Conservation (phyloP, 177 flowering plant species). For the Vitis hybrid region DNA sequence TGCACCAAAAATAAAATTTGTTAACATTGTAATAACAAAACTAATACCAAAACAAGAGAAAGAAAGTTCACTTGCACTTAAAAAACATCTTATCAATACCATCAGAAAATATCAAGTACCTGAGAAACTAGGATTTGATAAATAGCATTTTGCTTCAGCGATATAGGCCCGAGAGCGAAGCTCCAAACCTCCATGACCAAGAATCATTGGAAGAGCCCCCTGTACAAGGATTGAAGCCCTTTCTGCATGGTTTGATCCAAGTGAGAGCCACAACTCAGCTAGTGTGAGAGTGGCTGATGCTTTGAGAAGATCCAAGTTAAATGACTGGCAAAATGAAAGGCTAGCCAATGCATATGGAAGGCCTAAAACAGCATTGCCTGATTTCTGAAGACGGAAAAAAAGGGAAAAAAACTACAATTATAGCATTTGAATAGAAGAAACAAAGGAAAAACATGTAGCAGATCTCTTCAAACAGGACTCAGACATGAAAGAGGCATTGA, state of each 20-base stretch:
- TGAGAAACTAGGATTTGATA: conserved; percentile 76
- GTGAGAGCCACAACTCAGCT: no score
- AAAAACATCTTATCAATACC: neutral
- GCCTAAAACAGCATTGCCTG: no score
- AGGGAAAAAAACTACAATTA: neutral
- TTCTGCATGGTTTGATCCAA: conserved; percentile 79
- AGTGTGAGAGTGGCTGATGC: no score
- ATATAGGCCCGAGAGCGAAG: conserved; percentile 81
- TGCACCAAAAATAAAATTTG: no score
- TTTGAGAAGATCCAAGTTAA: no score
- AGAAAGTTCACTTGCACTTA: neutral
- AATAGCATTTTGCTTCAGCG: conserved; percentile 84
- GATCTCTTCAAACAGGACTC: no score
- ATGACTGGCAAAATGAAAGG: no score
- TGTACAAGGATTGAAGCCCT: conserved; percentile 71
- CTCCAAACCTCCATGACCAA: conserved; percentile 98
- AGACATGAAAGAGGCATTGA: no score
- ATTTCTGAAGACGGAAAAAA: no score
- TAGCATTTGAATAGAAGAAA: neutral
- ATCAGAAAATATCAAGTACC: conserved; percentile 34
- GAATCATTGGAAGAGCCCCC: conserved; percentile 75
- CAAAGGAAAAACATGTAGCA: no score
- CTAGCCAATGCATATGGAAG: no score
- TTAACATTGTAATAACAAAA: neutral
- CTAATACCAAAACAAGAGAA: neutral